Evolutionary conservation across 176 grass and related monocot species (phyloP).

Genomic region (Juncus effusus): DNA sequence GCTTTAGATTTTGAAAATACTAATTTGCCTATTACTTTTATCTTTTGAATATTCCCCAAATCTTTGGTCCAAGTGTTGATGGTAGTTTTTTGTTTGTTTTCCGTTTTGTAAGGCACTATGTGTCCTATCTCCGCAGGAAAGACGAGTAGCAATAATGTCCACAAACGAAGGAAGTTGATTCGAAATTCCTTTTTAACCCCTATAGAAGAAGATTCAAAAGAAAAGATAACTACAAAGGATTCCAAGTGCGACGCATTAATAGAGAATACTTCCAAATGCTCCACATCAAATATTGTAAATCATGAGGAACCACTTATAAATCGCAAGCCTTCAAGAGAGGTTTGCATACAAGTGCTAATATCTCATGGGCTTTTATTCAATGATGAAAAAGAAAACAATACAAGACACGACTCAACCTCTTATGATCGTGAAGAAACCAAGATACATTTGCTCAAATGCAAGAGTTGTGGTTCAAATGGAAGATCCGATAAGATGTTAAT

Average conservation of each 20-base stretch:
- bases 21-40: no score
- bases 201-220: slow-evolving; percentile 29
- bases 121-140: slow-evolving; percentile 13
- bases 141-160: slow-evolving; percentile 21
- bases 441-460: slow-evolving; percentile 44
- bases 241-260: slow-evolving; percentile 22
- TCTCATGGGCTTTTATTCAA: slow-evolving; percentile 32
- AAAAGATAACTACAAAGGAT: slow-evolving; percentile 13
- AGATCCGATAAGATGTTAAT: slow-evolving; percentile 60
- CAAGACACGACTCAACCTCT: neutral
- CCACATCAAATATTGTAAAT: slow-evolving; percentile 24
- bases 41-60: no score
- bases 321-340: slow-evolving; percentile 33
- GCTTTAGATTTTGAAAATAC: no score
- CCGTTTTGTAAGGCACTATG: slow-evolving; percentile 14
- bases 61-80: neutral
- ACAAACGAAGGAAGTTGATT: slow-evolving; percentile 50
- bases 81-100: neutral
- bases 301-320: slow-evolving; percentile 28
- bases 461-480: slow-evolving; percentile 44
- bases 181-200: slow-evolving; percentile 5
- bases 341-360: slow-evolving; percentile 60
- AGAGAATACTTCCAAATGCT: slow-evolving; percentile 39
- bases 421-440: slow-evolving; percentile 20
- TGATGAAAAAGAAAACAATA: slow-evolving; percentile 23